Evolutionary conservation across 1,139 yeast genomes (phyloP), one percentile per base, ranked within the genome.

Genomic region (Protomyces inouyei): DNA sequence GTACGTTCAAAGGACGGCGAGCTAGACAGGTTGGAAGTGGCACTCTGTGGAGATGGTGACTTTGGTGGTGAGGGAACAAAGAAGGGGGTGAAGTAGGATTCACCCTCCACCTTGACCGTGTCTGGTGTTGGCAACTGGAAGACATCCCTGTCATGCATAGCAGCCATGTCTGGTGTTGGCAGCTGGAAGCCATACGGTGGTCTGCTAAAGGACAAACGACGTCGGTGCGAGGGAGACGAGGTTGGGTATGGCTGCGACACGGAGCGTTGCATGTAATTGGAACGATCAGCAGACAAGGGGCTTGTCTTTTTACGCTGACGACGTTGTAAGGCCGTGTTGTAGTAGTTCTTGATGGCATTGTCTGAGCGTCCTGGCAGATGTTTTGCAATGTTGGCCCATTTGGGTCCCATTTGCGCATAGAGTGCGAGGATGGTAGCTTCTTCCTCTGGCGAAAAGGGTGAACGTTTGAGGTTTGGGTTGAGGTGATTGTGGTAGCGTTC

Each of bases 381-480:
- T 61, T 96, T 82, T 32, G 96, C 90, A 60, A 91, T 91, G 73
- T 89, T 96, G 0, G 97, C 97, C 97, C 97, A 91, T 72, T 88
- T 83, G 75, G 90, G 89, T 61, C 97, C 97, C 73, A 88, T 83
- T 70, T 84, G 83, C 10, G 82, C 83, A 54, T 91, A 97, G 65
- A 91, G 80, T 69, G 84, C 84, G 75, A 90, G 96, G 68, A 91
- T 91, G 68, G 85, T 78, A 57, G 81, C 83, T 40, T 97, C 97
- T 74, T 91, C 97, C 71, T 89, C 95, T 18, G 84, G 82, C 8
- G 95, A 82, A 64, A 91, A 91, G 9, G 97, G 97, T 54, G 87
- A 78, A 71, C 92, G 83, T 74, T 89, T 89, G 67, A 91, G 80
- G 25, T 86, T 79, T 5, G 97, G 97, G 75, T 91, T 91, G 71